Percentiles rank a stretch among this genome's conserved stretches.
Conservation (phyloP, 2,329 filamentous ascomycete genomes). For the Achaetomium macrosporum region DNA sequence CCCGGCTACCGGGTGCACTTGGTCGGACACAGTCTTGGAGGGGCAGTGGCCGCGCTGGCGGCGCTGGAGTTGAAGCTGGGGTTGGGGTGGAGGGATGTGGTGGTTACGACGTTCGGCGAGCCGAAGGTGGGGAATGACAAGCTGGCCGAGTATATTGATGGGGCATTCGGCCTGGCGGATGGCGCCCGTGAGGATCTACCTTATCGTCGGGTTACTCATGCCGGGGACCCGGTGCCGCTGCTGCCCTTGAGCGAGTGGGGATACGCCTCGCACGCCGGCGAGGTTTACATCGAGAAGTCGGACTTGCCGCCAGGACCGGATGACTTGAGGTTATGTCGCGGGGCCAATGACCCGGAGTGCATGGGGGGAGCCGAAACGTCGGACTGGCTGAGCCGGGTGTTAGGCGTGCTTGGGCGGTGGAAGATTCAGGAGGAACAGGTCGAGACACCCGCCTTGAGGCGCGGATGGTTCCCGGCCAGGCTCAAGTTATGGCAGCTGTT, state of each 20-base stretch:
- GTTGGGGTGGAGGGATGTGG: constrained; percentile 66
- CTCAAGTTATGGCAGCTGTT: constrained; percentile 86
- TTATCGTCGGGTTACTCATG: constrained; percentile 79
- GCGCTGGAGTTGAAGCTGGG: constrained; percentile 69
- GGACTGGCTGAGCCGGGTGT: constrained; percentile 25
- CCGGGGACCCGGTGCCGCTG: constrained; percentile 80
- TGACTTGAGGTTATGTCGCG: constrained; percentile 67
- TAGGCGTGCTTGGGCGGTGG: constrained; percentile 9
- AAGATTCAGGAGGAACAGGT: constrained; percentile 12
- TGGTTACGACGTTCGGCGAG: constrained; percentile 89
- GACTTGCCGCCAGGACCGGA: constrained; percentile 60
- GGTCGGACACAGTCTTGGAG: constrained; percentile 87
- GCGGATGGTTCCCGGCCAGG: constrained; percentile 54
- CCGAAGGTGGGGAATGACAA: constrained; percentile 59
- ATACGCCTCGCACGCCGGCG: constrained; percentile 76
- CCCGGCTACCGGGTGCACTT: constrained; percentile 70
- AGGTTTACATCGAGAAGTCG: constrained; percentile 75
- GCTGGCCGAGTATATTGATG: constrained; percentile 51
- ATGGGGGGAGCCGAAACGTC: constrained; percentile 54
- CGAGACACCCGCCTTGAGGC: constrained; percentile 31
- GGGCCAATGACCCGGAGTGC: constrained; percentile 65
- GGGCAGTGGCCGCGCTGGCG: constrained; percentile 83
- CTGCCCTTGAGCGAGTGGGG: constrained; percentile 85
- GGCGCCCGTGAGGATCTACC: constrained; percentile 28
- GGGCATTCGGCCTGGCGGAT: constrained; percentile 41